Conservation (phyloP, 2,329 filamentous ascomycete species). For the Lachnellula hyalina region DNA sequence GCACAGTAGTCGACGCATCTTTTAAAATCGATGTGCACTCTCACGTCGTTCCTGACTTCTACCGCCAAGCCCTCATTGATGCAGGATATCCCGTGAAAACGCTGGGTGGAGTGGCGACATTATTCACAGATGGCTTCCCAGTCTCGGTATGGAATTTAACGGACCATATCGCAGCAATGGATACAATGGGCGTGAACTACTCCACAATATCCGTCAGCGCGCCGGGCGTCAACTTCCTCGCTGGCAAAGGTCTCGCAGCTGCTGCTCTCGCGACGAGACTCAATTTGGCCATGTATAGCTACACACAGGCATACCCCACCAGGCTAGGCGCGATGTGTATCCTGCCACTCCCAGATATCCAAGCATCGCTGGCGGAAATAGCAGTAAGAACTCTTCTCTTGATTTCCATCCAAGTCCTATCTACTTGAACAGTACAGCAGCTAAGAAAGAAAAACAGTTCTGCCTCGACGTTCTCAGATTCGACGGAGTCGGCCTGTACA, state of each 20-base stretch:
- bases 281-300: slow-evolving; percentile 25
- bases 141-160: slow-evolving; percentile 42
- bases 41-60: slow-evolving; percentile 41
- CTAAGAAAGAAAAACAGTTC: slow-evolving; percentile 20
- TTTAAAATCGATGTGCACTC: slow-evolving; percentile 41
- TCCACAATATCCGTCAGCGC: slow-evolving; percentile 51
- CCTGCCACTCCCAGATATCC: slow-evolving; percentile 32
- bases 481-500: slow-evolving; percentile 39
- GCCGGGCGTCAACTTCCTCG: slow-evolving; percentile 40
- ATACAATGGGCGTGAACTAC: slow-evolving; percentile 41
- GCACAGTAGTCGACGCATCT: neutral
- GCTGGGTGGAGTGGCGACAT: slow-evolving; percentile 16
- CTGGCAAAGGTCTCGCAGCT: slow-evolving; percentile 15
- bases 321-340: slow-evolving; percentile 37
- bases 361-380: slow-evolving; percentile 32
- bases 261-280: slow-evolving; percentile 29
- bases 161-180: slow-evolving; percentile 42
- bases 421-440: slow-evolving; percentile 16
- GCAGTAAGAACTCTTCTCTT: neutral
- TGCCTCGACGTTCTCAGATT: slow-evolving; percentile 33
- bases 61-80: slow-evolving; percentile 35
- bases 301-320: slow-evolving; percentile 24
- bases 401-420: neutral
- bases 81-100: slow-evolving; percentile 35
- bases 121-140: slow-evolving; percentile 42